Evolutionary conservation across 1,284 basidiomycete genomes (phyloP).

Genomic region (Marasmius tenuissimus): DNA sequence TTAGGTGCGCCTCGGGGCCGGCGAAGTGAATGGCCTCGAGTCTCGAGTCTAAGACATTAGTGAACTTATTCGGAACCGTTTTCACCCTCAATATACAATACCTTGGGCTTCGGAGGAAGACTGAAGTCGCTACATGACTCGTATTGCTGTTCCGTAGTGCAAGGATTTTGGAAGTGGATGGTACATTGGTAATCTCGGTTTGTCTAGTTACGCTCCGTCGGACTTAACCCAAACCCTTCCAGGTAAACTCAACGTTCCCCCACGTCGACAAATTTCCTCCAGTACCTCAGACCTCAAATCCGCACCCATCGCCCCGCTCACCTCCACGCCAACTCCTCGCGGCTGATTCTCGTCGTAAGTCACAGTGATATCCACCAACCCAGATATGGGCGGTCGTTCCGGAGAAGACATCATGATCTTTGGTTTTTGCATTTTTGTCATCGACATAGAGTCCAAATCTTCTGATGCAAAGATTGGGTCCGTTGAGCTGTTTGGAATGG

Average conservation of each 20-base stretch:
- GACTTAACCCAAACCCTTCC: constrained; percentile 46
- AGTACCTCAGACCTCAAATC: constrained; percentile 49
- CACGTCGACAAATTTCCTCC: constrained; percentile 49
- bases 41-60: too few species aligned
- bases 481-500: constrained; percentile 37
- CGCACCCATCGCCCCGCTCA: constrained; percentile 57
- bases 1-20: not conserved
- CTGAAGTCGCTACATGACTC: too few species aligned
- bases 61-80: too few species aligned
- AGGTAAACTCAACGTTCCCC: constrained; percentile 46
- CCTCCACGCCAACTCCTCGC: constrained; percentile 51
- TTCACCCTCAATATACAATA: too few species aligned
- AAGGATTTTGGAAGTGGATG: too few species aligned
- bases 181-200: too few species aligned
- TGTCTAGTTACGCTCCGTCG: not conserved
- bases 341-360: constrained; percentile 49
- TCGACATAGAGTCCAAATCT: constrained; percentile 35
- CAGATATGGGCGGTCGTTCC: constrained; percentile 59
- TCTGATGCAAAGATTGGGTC: constrained; percentile 45
- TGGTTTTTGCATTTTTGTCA: constrained; percentile 35
- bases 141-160: too few species aligned
- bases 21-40: not conserved
- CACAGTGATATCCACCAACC: constrained; percentile 56
- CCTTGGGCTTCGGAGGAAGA: too few species aligned
- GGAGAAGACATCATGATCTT: constrained; percentile 54